Evolutionary conservation across 768 basidiomycete genomes (phyloP).

Genomic region (Psilocybe subaeruginosa): DNA sequence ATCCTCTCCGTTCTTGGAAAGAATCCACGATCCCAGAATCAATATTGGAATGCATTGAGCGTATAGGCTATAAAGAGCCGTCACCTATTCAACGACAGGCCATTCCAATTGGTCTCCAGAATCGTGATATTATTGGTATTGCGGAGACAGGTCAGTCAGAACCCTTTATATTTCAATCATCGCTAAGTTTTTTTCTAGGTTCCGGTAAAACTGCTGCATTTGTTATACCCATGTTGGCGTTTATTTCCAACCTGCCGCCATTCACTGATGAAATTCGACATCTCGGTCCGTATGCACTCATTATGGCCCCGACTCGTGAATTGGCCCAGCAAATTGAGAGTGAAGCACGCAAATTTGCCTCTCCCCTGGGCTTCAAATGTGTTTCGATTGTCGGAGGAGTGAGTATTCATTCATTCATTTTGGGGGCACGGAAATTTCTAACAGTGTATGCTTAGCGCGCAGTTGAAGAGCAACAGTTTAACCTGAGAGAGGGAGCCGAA

Average conservation of each 20-base stretch:
- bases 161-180: not conserved
- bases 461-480: constrained; percentile 98
- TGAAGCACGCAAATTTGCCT: constrained; percentile 91
- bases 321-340: constrained; percentile 96
- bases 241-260: constrained; percentile 84
- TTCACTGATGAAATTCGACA: constrained; percentile 94
- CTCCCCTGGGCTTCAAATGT: constrained; percentile 87
- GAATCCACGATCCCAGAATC: constrained; percentile 83
- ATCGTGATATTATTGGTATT: constrained; percentile 96
- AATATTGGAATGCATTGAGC: constrained; percentile 84
- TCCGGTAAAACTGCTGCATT: constrained; percentile 99
- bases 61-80: constrained; percentile 96
- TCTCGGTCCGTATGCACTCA: constrained; percentile 91
- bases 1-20: constrained; percentile 89
- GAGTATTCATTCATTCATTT: constrained; percentile 31
- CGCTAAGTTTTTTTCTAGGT: constrained; percentile 47
- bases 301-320: constrained; percentile 97
- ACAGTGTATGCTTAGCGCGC: constrained; percentile 56
- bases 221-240: constrained; percentile 96
- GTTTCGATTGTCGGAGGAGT: constrained; percentile 99
- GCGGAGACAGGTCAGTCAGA: constrained; percentile 88
- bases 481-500: constrained; percentile 96
- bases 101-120: constrained; percentile 97
- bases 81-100: constrained; percentile 97
- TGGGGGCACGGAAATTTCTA: not conserved